Evolutionary conservation across 176 grass and related monocot species (phyloP).

Genomic region (Paspalum notatum): DNA sequence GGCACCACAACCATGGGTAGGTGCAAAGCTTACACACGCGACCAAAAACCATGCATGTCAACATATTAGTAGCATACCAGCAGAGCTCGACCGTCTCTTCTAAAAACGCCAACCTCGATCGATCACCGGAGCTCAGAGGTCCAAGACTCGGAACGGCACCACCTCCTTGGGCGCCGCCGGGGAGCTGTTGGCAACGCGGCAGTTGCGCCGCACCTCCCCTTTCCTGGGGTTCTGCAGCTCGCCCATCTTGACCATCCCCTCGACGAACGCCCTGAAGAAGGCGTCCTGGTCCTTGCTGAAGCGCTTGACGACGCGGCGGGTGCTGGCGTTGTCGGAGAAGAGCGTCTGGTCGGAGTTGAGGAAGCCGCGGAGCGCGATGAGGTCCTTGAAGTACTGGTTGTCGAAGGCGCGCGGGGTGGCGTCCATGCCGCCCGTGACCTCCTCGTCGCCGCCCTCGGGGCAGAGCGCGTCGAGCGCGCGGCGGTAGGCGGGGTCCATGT

Average conservation of each 20-base stretch:
- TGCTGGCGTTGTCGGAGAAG: slow-evolving; percentile 66
- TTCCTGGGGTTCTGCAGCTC: slow-evolving; percentile 71
- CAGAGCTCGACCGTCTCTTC: neutral
- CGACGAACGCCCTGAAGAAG: slow-evolving; percentile 77
- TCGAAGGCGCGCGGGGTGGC: slow-evolving; percentile 77
- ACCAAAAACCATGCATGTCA: slow-evolving; percentile 37
- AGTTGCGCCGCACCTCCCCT: slow-evolving; percentile 82
- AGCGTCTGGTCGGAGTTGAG: slow-evolving; percentile 96
- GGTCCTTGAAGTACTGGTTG: slow-evolving; percentile 95
- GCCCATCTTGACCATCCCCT: slow-evolving; percentile 93
- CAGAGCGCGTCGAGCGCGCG: slow-evolving; percentile 64
- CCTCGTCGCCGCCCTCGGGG: slow-evolving; percentile 54
- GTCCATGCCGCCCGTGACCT: slow-evolving; percentile 72
- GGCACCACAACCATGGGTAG: slow-evolving; percentile 23
- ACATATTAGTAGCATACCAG: slow-evolving; percentile 7
- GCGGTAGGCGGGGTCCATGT: slow-evolving; percentile 73
- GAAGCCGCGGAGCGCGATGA: slow-evolving; percentile 75
- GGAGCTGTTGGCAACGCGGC: slow-evolving; percentile 65
- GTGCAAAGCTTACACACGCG: slow-evolving; percentile 18
- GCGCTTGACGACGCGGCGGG: slow-evolving; percentile 40
- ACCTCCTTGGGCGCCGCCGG: slow-evolving; percentile 2
- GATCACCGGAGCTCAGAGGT: slow-evolving; percentile 37
- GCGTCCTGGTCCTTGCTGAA: slow-evolving; percentile 64
- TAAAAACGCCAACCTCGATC: neutral
- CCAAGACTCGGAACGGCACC: neutral